These are phyloP conservation scores for Platanthera guangdongensis DNA, from an alignment of 106 monocot genomes.

Conservation along the genomic window DNA sequence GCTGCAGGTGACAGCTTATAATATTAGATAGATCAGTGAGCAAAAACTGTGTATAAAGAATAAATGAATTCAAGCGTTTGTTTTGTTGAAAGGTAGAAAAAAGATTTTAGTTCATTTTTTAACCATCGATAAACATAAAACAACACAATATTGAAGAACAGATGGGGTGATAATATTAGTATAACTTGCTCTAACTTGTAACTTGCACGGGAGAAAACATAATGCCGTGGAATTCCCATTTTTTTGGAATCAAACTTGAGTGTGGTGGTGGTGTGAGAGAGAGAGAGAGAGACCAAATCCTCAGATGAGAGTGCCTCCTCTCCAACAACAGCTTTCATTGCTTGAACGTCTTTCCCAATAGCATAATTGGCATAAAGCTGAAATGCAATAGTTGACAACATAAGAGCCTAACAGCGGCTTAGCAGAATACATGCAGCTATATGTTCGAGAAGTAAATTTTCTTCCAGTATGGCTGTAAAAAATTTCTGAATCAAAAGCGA, in stretches of 20 bases:
- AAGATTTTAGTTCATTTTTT: neutral
- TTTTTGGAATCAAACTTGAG: too few species aligned
- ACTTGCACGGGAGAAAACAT: too few species aligned
- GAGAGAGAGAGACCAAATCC: slow-evolving; percentile 75
- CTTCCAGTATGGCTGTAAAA: neutral
- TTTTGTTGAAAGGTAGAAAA: too few species aligned
- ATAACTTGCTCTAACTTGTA: too few species aligned
- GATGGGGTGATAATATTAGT: neutral
- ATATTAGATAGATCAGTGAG: neutral
- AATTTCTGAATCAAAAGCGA: neutral
- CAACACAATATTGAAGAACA: too few species aligned
- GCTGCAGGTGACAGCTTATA: slow-evolving; percentile 28
- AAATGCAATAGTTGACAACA: neutral
- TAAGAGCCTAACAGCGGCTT: neutral
- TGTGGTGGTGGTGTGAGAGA: too few species aligned
- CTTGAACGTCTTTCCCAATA: slow-evolving; percentile 98
- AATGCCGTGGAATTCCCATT: too few species aligned
- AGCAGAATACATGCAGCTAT: neutral
- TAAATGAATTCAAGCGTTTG: neutral
- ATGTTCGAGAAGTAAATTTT: neutral
- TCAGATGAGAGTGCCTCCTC: slow-evolving; percentile 97
- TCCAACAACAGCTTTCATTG: slow-evolving; percentile 99
- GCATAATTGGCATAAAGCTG: slow-evolving; percentile 99
- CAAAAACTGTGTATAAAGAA: neutral
- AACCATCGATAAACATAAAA: too few species aligned